Conservation (phyloP, 139 green algal species). For the Yamagishiella unicocca region DNA sequence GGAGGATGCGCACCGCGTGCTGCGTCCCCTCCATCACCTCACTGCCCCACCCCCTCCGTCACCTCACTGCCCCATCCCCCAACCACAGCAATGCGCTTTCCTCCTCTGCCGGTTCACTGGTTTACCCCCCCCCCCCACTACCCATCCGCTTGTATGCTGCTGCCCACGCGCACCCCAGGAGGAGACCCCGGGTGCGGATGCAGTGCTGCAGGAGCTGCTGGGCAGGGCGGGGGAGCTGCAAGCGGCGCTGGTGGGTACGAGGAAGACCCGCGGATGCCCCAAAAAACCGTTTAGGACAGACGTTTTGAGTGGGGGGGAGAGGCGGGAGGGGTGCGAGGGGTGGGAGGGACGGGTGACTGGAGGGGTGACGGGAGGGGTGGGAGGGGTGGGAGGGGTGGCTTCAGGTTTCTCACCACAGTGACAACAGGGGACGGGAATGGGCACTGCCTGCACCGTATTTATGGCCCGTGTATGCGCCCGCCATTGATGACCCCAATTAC, state of each 20-base stretch:
- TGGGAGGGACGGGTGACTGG: no score
- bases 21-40: not conserved
- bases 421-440: not conserved
- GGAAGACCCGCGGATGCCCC: no score
- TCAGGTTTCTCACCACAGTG: not conserved
- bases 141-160: not conserved
- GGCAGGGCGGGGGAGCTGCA: not conserved
- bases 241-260: not conserved
- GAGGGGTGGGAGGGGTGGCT: no score
- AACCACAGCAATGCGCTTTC: not conserved
- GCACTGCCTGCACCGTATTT: not conserved
- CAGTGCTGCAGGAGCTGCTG: conserved; percentile 16
- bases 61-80: not conserved
- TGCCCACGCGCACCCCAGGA: not conserved
- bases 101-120: not conserved
- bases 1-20: not conserved
- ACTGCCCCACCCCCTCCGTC: not conserved
- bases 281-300: no score
- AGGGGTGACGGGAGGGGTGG: no score
- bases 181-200: not conserved
- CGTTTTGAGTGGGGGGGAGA: no score
- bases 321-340: no score
- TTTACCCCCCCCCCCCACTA: not conserved
- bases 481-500: no score
- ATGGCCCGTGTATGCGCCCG: no score